Evolutionary conservation across 345 rosid genomes (phyloP).

Genomic region (Bretschneidera sinensis): DNA sequence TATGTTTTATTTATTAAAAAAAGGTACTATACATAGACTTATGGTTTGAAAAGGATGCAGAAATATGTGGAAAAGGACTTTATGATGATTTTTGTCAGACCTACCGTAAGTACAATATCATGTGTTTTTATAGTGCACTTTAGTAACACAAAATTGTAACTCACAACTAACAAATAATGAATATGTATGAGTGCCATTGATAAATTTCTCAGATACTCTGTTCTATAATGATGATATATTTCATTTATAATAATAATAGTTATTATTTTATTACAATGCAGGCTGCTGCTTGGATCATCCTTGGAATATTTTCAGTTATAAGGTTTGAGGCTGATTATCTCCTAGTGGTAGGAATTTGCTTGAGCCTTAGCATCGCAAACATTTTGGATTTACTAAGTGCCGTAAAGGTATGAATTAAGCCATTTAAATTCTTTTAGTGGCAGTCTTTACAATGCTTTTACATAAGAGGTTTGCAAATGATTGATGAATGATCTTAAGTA

Average conservation of each 20-base stretch:
- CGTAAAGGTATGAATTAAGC: slow-evolving; percentile 41
- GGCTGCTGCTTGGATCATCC: slow-evolving; percentile 56
- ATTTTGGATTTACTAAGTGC: slow-evolving; percentile 72
- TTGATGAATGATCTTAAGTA: not conserved
- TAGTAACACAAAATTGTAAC: not conserved
- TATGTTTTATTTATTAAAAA: no score
- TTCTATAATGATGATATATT: not conserved
- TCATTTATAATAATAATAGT: not conserved
- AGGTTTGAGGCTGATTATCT: slow-evolving; percentile 63
- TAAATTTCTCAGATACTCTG: not conserved
- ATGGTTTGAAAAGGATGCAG: not conserved
- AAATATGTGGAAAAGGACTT: not conserved
- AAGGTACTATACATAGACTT: no score
- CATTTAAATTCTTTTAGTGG: not conserved
- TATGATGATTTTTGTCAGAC: not conserved
- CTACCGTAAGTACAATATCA: not conserved
- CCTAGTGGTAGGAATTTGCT: slow-evolving; percentile 61
- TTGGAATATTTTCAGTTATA: slow-evolving; percentile 59
- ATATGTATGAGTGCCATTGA: not conserved
- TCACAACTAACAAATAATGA: not conserved
- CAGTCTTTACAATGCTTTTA: not conserved
- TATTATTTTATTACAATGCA: slow-evolving; percentile 11
- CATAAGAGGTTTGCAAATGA: not conserved
- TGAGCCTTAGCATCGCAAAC: slow-evolving; percentile 58
- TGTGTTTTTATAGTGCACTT: not conserved